Evolutionary conservation across 2,329 filamentous ascomycete species (phyloP).

Genomic region (Penicillium brevicompactum): DNA sequence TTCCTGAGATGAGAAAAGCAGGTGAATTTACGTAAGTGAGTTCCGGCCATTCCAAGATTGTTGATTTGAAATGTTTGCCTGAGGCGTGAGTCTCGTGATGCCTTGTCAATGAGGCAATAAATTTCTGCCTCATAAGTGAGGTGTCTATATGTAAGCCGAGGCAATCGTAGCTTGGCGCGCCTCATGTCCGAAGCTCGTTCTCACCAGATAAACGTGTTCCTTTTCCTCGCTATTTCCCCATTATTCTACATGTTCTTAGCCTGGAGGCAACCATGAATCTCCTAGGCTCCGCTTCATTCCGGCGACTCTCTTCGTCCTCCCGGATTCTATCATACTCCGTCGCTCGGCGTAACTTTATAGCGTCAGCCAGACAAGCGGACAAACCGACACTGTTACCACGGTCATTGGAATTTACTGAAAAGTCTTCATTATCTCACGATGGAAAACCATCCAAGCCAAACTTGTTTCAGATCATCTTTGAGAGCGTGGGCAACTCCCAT

Average conservation of each 20-base stretch:
- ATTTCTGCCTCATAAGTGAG: neutral
- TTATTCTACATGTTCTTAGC: neutral
- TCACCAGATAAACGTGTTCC: neutral
- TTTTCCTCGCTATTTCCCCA: neutral
- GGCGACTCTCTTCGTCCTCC: constrained; percentile 7
- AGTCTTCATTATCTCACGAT: neutral
- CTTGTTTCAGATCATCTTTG: neutral
- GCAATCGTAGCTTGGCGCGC: neutral
- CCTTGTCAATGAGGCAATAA: neutral
- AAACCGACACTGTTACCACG: neutral
- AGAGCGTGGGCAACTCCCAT: neutral
- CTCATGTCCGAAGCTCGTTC: neutral
- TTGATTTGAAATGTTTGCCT: neutral
- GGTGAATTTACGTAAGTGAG: constrained; percentile 21
- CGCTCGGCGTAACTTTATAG: constrained; percentile 13
- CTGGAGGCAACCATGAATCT: constrained; percentile 8
- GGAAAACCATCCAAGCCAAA: neutral
- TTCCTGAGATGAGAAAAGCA: constrained; percentile 18
- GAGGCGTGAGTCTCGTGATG: neutral
- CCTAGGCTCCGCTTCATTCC: neutral
- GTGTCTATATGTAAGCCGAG: neutral
- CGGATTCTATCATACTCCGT: constrained; percentile 1
- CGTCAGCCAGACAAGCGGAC: constrained; percentile 8
- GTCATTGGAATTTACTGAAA: neutral
- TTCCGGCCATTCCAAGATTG: neutral